Conservation (phyloP, 352 stramenopile genomes). For the Globisporangium sylvaticum region DNA sequence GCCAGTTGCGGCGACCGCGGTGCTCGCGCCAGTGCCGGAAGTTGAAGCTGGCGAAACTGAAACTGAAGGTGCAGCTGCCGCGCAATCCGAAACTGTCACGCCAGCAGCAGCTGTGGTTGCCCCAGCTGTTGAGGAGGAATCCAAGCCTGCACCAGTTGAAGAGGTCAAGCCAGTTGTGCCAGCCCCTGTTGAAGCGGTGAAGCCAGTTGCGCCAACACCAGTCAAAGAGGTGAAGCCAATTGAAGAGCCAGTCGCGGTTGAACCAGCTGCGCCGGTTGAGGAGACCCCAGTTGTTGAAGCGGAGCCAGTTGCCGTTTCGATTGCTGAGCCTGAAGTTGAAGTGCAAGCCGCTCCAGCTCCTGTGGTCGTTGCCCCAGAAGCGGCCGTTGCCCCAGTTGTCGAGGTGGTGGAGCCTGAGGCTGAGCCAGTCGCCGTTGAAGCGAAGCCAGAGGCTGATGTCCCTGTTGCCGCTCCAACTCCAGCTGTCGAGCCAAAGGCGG, state of each 20-base stretch:
- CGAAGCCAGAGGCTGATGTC: background rate
- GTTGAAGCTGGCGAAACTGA: background rate
- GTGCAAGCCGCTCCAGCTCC: background rate
- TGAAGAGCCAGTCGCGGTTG: background rate
- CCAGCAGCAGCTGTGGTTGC: background rate
- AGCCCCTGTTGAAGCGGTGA: background rate
- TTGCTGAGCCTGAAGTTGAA: background rate
- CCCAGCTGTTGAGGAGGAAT: conserved; percentile 4
- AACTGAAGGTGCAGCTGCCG: background rate
- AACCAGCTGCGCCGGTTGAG: background rate
- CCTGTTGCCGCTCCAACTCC: background rate
- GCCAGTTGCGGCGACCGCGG: background rate
- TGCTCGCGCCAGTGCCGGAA: conserved; percentile 1
- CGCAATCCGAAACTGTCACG: background rate
- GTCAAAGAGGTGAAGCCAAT: background rate
- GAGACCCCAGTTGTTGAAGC: conserved; percentile 3
- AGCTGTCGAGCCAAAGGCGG: background rate
- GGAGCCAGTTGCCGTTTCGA: background rate
- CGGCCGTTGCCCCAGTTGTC: conserved; percentile 1
- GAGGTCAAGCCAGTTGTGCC: background rate
- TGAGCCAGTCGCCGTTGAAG: background rate
- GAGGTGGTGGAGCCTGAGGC: background rate
- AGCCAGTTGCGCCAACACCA: background rate
- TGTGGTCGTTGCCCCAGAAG: background rate
- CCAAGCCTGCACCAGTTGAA: background rate